phyloP scores from a whole-genome alignment of 2,329 filamentous ascomycete genomes.

The Penicillium sp. region DNA sequence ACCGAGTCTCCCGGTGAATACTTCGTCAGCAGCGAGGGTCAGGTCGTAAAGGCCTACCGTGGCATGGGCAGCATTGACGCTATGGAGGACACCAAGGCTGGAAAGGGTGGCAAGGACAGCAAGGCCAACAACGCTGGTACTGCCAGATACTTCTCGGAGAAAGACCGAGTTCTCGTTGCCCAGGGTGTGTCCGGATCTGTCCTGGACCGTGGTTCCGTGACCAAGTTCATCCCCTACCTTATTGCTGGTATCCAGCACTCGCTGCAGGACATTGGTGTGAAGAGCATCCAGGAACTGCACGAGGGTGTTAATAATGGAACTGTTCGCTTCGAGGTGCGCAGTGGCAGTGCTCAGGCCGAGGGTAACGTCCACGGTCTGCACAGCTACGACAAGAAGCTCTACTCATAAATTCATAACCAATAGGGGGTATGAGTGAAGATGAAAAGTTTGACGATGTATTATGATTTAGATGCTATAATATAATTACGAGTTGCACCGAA shows the following conservation, averaged over 20 bases:
- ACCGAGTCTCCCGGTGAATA: slow-evolving; percentile 97
- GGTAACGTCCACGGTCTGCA: slow-evolving; percentile 95
- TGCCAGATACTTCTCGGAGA: slow-evolving; percentile 96
- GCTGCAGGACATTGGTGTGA: slow-evolving; percentile 88
- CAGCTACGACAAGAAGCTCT: slow-evolving; percentile 99
- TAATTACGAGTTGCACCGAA: background rate
- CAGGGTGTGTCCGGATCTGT: slow-evolving; percentile 84
- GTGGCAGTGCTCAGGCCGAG: slow-evolving; percentile 90
- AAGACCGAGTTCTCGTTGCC: slow-evolving; percentile 88
- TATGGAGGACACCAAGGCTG: slow-evolving; percentile 99
- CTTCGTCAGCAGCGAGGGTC: slow-evolving; percentile 92
- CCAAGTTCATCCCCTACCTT: slow-evolving; percentile 94
- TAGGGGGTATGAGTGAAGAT: slow-evolving; percentile 8
- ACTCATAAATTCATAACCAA: slow-evolving; percentile 57
- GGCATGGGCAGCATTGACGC: slow-evolving; percentile 99
- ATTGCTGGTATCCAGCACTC: slow-evolving; percentile 95
- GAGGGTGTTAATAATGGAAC: slow-evolving; percentile 67
- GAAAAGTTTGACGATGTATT: slow-evolving; percentile 8
- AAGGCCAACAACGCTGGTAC: slow-evolving; percentile 82
- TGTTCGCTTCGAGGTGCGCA: slow-evolving; percentile 90
- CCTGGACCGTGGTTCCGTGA: slow-evolving; percentile 65
- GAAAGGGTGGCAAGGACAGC: slow-evolving; percentile 64
- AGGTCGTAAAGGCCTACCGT: slow-evolving; percentile 98
- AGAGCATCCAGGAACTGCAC: slow-evolving; percentile 74
- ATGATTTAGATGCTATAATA: slow-evolving; percentile 6